Evolutionary conservation across 2,329 filamentous ascomycete genomes (phyloP).

Genomic region (Aspergillus fumigatiaffinis): DNA sequence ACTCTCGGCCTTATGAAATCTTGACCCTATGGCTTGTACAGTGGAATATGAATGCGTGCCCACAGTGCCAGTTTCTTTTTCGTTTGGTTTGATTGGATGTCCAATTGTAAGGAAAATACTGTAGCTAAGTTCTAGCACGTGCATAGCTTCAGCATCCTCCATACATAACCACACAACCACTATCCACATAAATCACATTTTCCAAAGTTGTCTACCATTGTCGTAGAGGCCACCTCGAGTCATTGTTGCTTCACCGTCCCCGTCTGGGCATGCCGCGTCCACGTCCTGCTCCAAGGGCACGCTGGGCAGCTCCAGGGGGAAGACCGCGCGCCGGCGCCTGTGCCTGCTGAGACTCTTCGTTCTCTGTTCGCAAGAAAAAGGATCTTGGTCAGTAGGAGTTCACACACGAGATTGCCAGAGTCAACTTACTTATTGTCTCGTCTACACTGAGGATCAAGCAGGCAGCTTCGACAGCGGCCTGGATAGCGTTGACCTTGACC

Average conservation of each 20-base stretch:
- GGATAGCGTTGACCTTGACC: slow-evolving; percentile 95
- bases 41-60: too few species aligned
- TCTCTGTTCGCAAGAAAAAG: slow-evolving; percentile 48
- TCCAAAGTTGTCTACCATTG: background rate
- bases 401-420: background rate
- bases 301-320: slow-evolving; percentile 79
- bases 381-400: slow-evolving; percentile 13
- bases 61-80: background rate
- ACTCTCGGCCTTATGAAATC: too few species aligned
- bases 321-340: slow-evolving; percentile 74
- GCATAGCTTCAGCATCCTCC: background rate
- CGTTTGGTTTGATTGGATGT: background rate
- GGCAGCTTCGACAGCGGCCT: slow-evolving; percentile 90
- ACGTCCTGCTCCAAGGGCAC: slow-evolving; percentile 78
- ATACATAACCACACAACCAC: background rate
- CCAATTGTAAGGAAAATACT: background rate
- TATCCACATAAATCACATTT: background rate
- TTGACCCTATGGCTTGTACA: background rate
- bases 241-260: slow-evolving; percentile 23
- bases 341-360: slow-evolving; percentile 84
- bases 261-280: slow-evolving; percentile 77
- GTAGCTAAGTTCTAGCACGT: background rate
- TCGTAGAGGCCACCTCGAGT: slow-evolving; percentile 8
- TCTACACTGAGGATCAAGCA: slow-evolving; percentile 95
- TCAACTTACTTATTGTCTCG: slow-evolving; percentile 80